phyloP scores from a whole-genome alignment of 805 yeast species.

The Brettanomyces naardenensis region DNA sequence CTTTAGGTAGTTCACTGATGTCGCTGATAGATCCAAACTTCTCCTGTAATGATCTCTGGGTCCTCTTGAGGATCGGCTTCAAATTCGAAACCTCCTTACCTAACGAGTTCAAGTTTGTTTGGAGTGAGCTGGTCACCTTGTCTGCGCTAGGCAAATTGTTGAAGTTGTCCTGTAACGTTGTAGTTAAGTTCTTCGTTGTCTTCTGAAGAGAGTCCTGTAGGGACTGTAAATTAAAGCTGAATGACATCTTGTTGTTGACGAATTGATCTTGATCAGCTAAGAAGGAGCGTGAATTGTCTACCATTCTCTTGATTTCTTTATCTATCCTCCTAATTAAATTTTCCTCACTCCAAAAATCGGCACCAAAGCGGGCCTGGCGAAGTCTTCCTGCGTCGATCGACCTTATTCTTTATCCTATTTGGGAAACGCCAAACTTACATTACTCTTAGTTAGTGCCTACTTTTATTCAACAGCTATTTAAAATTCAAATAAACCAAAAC shows the following conservation, averaged over 20 bases:
- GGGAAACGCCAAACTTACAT: no score
- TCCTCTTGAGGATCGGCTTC: slow-evolving; percentile 50
- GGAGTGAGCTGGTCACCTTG: slow-evolving; percentile 23
- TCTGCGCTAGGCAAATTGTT: slow-evolving; percentile 29
- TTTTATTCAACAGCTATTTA: no score
- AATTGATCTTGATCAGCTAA: neutral
- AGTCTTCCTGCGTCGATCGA: no score
- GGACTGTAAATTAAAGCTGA: slow-evolving; percentile 12
- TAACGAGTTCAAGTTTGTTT: slow-evolving; percentile 23
- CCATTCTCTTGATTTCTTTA: no score
- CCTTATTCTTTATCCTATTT: no score
- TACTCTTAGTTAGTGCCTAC: no score
- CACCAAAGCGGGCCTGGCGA: no score
- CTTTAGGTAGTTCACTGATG: slow-evolving; percentile 67
- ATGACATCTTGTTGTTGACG: slow-evolving; percentile 11
- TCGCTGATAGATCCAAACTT: slow-evolving; percentile 56
- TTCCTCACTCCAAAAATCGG: no score
- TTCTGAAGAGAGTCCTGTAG: slow-evolving; percentile 16
- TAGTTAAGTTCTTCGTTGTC: slow-evolving; percentile 13
- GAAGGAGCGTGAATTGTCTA: no score
- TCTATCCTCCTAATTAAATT: no score
- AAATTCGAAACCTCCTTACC: slow-evolving; percentile 28
- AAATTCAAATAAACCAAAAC: no score
- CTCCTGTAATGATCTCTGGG: slow-evolving; percentile 51
- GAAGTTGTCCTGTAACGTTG: slow-evolving; percentile 24